Evolutionary conservation across 2,329 filamentous ascomycete species (phyloP).

Genomic region (Bipolaris gigantea): DNA sequence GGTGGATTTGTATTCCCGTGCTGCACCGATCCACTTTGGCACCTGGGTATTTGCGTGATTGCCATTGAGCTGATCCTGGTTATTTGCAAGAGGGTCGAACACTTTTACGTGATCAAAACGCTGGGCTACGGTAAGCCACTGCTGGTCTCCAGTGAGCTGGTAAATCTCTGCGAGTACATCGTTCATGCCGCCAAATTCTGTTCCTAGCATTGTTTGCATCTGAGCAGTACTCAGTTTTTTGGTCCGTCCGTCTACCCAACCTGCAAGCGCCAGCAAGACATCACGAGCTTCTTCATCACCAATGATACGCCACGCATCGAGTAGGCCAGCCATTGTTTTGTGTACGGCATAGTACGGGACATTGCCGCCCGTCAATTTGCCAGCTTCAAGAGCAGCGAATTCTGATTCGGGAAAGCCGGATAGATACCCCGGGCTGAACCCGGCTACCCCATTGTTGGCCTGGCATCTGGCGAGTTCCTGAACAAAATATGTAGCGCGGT

Average conservation of each 20-base stretch:
- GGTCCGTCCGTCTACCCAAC: conserved; percentile 56
- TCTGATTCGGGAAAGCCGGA: conserved; percentile 58
- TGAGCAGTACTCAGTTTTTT: conserved; percentile 46
- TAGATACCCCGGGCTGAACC: conserved; percentile 53
- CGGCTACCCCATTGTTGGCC: conserved; percentile 52
- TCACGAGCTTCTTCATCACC: conserved; percentile 49
- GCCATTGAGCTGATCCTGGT: conserved; percentile 52
- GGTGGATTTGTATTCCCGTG: conserved; percentile 54
- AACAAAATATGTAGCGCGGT: conserved; percentile 52
- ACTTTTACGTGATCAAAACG: conserved; percentile 56
- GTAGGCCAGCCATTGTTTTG: conserved; percentile 56
- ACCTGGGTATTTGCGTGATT: conserved; percentile 59
- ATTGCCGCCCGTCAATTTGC: conserved; percentile 53
- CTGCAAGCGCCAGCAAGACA: conserved; percentile 50
- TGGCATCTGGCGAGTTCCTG: conserved; percentile 56
- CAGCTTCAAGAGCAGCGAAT: conserved; percentile 49
- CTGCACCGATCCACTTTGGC: conserved; percentile 58
- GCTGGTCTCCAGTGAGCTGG: conserved; percentile 50
- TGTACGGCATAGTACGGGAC: conserved; percentile 60
- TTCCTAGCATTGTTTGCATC: conserved; percentile 55
- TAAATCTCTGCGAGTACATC: conserved; percentile 55
- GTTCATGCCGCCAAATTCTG: conserved; percentile 59
- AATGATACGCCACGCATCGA: conserved; percentile 54
- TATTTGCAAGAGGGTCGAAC: conserved; percentile 52
- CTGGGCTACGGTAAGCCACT: conserved; percentile 53